Conservation (phyloP, 225 moss, liverwort and hornwort genomes). For the Climacium dendroides region DNA sequence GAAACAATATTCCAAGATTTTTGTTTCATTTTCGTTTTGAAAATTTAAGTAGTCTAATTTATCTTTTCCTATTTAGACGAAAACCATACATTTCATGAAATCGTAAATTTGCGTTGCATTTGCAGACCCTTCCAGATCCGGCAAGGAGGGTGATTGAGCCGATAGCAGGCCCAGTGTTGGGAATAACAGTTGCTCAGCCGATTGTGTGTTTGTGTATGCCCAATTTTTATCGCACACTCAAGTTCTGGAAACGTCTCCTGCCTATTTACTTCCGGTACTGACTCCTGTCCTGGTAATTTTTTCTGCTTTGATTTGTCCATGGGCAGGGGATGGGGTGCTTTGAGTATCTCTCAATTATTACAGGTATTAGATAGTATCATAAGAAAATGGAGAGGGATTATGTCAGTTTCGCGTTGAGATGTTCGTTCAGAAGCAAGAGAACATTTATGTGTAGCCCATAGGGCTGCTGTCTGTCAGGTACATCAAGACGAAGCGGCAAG, state of each 20-base stretch:
- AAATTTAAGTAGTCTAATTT: neutral
- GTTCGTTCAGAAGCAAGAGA: conserved; percentile 27
- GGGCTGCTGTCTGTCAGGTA: conserved; percentile 64
- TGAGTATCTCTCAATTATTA: neutral
- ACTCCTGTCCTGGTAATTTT: neutral
- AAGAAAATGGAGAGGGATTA: neutral
- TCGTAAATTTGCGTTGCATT: neutral
- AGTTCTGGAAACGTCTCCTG: conserved; percentile 89
- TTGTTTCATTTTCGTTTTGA: neutral
- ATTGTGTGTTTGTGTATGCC: conserved; percentile 71
- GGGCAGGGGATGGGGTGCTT: neutral
- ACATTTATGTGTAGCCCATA: conserved; percentile 53
- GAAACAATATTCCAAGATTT: neutral
- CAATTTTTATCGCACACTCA: conserved; percentile 73
- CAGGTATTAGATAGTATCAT: neutral
- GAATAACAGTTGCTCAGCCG: conserved; percentile 68
- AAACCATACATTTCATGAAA: neutral
- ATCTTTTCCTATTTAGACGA: neutral
- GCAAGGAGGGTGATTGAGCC: conserved; percentile 19
- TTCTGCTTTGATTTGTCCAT: neutral
- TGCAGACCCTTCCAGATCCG: conserved; percentile 36
- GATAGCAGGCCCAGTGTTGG: conserved; percentile 58
- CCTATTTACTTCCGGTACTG: conserved; percentile 83
- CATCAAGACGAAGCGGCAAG: conserved; percentile 84
- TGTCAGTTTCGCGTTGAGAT: neutral